These are phyloP conservation scores for Fragaria vesca DNA, from an alignment of 306 rosid genomes.

Conservation along the genomic window DNA sequence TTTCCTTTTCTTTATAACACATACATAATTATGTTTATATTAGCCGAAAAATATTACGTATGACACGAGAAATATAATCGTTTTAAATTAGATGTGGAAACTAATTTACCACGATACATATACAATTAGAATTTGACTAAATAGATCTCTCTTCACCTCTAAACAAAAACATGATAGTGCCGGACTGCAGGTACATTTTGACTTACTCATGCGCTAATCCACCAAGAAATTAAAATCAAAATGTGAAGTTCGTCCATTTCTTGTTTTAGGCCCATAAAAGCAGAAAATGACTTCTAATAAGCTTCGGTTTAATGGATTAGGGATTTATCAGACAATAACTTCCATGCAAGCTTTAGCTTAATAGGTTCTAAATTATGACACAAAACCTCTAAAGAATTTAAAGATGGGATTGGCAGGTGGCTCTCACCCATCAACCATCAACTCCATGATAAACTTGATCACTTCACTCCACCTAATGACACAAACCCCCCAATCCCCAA, in stretches of 20 bases:
- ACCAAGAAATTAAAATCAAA: background rate
- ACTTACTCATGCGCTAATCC: background rate
- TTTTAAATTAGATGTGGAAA: no score
- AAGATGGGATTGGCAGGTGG: constrained; percentile 29
- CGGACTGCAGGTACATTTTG: background rate
- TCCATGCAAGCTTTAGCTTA: background rate
- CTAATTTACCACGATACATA: no score
- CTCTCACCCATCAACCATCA: constrained; percentile 29
- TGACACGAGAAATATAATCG: no score
- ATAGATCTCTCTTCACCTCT: no score
- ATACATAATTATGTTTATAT: no score
- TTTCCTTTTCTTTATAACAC: no score
- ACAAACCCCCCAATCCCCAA: background rate
- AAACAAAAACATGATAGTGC: no score
- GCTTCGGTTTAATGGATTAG: no score
- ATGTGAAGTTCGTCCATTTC: background rate
- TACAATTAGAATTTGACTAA: no score
- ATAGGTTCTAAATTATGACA: background rate
- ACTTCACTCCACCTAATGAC: constrained; percentile 35
- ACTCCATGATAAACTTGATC: constrained; percentile 15
- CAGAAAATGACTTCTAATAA: background rate
- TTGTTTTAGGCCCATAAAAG: constrained; percentile 6
- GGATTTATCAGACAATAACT: background rate
- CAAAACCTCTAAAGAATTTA: background rate
- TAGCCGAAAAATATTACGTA: no score